Percentiles rank a stretch among this genome's conserved stretches.
Evolutionary conservation across 768 basidiomycete genomes (phyloP).

Genomic region (Mycena crocata): DNA sequence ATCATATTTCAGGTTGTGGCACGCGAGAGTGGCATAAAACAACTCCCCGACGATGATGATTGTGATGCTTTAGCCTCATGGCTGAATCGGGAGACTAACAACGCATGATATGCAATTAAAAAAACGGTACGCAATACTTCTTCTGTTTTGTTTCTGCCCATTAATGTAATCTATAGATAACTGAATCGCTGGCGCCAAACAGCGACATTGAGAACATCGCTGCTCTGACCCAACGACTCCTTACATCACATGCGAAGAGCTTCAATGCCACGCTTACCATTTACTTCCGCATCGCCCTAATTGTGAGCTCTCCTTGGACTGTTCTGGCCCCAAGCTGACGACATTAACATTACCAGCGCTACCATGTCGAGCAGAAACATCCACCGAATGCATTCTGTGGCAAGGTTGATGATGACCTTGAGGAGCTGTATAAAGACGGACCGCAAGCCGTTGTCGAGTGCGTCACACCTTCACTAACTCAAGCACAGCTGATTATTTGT

Average conservation of each 20-base stretch:
- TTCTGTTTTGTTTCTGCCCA: not conserved
- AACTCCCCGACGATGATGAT: not conserved
- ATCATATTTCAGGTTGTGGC: not conserved
- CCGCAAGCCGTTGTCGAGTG: not conserved
- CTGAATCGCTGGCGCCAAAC: too few species aligned
- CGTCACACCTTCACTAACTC: not conserved
- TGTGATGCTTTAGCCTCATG: not conserved
- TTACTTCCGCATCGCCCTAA: not conserved
- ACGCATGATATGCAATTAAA: not conserved
- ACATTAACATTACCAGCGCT: not conserved
- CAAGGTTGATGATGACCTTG: not conserved
- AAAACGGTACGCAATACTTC: not conserved
- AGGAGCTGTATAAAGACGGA: not conserved
- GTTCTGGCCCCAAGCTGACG: too few species aligned
- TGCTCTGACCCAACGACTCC: not conserved
- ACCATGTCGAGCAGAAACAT: not conserved
- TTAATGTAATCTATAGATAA: too few species aligned
- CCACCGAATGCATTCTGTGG: not conserved
- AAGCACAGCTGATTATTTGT: not conserved
- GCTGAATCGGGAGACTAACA: constrained; percentile 4
- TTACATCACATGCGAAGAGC: not conserved
- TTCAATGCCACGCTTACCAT: not conserved
- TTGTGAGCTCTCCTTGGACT: not conserved
- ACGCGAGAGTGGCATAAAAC: not conserved
- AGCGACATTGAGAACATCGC: not conserved